Conservation (phyloP, 176 grass and related monocot genomes). For the Dendrocalamus sinicus region DNA sequence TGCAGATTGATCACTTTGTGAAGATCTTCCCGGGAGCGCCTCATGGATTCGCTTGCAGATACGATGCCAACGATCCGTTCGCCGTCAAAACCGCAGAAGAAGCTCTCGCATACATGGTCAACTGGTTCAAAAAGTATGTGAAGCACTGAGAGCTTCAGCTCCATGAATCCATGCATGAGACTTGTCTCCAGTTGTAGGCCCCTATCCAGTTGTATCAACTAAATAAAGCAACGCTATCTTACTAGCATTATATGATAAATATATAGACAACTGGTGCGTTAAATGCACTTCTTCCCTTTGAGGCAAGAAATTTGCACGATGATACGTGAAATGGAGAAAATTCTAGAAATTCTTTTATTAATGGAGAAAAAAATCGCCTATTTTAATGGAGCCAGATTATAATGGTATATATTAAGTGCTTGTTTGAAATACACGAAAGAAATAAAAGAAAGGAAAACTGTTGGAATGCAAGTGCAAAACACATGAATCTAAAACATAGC, state of each 20-base stretch:
- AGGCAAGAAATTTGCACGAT: too few relatives aligned
- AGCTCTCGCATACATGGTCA: conserved; percentile 48
- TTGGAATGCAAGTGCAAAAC: background rate
- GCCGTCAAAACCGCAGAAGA: conserved; percentile 60
- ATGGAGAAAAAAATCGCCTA: background rate
- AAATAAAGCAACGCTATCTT: conserved; percentile 6
- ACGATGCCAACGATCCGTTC: conserved; percentile 37
- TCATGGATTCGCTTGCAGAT: conserved; percentile 60
- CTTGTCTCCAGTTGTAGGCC: background rate
- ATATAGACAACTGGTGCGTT: too few relatives aligned
- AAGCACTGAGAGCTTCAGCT: background rate
- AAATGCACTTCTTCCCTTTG: too few relatives aligned
- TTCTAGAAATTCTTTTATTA: background rate
- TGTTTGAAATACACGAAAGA: too few relatives aligned
- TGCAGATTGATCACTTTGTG: conserved; percentile 59
- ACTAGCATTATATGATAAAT: background rate
- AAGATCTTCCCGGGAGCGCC: conserved; percentile 57
- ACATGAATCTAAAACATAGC: background rate
- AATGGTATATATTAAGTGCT: too few relatives aligned
- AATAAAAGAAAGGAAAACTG: too few relatives aligned
- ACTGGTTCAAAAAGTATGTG: conserved; percentile 60
- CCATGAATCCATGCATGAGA: background rate
- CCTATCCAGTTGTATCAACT: background rate
- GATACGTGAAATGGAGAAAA: too few relatives aligned
- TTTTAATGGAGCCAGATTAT: too few relatives aligned